Conservation (phyloP, 2,329 filamentous ascomycete species). For the Claviceps sorghi region DNA sequence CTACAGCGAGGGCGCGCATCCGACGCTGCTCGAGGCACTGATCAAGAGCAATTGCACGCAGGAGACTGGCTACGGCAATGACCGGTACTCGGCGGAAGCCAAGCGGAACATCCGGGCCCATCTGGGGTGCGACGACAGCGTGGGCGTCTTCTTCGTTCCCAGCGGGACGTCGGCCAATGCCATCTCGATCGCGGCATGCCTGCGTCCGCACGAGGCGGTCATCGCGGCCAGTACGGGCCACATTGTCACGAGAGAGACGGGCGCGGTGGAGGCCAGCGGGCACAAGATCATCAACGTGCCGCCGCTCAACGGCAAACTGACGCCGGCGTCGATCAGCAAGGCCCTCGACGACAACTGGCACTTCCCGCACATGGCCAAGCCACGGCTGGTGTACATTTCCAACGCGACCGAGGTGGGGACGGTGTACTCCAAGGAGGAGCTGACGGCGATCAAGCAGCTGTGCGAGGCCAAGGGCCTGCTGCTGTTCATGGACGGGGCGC, state of each 20-base stretch:
- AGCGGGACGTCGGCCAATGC: constrained; percentile 37
- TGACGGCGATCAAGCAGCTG: constrained; percentile 25
- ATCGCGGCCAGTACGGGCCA: constrained; percentile 35
- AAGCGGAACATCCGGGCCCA: constrained; percentile 25
- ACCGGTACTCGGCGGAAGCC: constrained; percentile 28
- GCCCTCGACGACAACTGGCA: constrained; percentile 33
- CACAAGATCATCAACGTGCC: constrained; percentile 37
- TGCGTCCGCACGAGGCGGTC: constrained; percentile 35
- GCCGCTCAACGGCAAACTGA: constrained; percentile 32
- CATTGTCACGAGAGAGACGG: constrained; percentile 34
- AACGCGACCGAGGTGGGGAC: constrained; percentile 37
- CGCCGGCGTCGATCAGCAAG: constrained; percentile 24
- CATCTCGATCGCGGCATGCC: constrained; percentile 35
- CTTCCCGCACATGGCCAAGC: constrained; percentile 36
- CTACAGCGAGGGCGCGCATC: constrained; percentile 37
- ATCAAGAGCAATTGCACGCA: constrained; percentile 29
- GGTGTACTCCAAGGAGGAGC: constrained; percentile 28
- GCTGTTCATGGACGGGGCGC: constrained; percentile 33
- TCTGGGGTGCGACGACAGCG: constrained; percentile 24
- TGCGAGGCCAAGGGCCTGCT: constrained; percentile 28
- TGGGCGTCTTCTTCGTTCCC: constrained; percentile 35
- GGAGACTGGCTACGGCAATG: constrained; percentile 31
- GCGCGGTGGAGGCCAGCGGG: constrained; percentile 34
- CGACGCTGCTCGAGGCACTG: constrained; percentile 31
- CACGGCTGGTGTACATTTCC: constrained; percentile 35